Percentiles rank a stretch among this genome's conserved stretches.
Evolutionary conservation across 148 eudicot species (phyloP).

Genomic region (Pouteria glomerata): DNA sequence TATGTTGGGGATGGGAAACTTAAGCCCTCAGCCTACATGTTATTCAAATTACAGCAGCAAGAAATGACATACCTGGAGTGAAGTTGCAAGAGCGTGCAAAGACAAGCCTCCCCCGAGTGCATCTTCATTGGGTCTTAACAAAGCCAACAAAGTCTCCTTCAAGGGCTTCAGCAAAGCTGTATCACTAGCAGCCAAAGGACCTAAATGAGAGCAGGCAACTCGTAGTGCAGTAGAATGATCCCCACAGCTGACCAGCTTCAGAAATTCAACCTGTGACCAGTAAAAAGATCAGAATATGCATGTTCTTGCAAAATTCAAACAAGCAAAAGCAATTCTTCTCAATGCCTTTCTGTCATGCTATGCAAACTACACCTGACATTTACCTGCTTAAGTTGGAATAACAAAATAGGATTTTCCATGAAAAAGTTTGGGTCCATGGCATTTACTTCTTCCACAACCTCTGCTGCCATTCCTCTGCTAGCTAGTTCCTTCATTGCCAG

Average conservation of each 20-base stretch:
- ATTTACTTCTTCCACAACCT: slow-evolving; percentile 83
- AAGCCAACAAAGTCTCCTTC: slow-evolving; percentile 73
- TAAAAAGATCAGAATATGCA: slow-evolving; percentile 5
- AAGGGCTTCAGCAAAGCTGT: slow-evolving; percentile 70
- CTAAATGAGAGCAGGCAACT: slow-evolving; percentile 80
- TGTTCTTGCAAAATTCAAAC: not conserved
- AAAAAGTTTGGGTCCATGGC: slow-evolving; percentile 67
- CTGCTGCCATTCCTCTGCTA: slow-evolving; percentile 81
- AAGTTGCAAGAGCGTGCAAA: slow-evolving; percentile 66
- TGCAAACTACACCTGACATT: not conserved
- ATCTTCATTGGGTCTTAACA: slow-evolving; percentile 64
- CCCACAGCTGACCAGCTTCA: slow-evolving; percentile 80
- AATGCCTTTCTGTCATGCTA: not conserved
- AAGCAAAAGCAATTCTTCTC: not conserved
- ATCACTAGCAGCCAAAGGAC: slow-evolving; percentile 76
- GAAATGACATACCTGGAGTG: slow-evolving; percentile 65
- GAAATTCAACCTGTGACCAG: slow-evolving; percentile 74
- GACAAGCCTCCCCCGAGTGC: slow-evolving; percentile 46
- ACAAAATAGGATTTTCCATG: slow-evolving; percentile 47
- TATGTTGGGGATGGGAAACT: not conserved
- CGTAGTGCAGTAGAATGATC: slow-evolving; percentile 66
- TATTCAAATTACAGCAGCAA: not conserved
- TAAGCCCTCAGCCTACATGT: not conserved
- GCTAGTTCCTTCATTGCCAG: slow-evolving; percentile 77
- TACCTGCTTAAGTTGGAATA: slow-evolving; percentile 96